Evolutionary conservation across 176 grass and related monocot species (phyloP).

Genomic region (Otatea glauca): DNA sequence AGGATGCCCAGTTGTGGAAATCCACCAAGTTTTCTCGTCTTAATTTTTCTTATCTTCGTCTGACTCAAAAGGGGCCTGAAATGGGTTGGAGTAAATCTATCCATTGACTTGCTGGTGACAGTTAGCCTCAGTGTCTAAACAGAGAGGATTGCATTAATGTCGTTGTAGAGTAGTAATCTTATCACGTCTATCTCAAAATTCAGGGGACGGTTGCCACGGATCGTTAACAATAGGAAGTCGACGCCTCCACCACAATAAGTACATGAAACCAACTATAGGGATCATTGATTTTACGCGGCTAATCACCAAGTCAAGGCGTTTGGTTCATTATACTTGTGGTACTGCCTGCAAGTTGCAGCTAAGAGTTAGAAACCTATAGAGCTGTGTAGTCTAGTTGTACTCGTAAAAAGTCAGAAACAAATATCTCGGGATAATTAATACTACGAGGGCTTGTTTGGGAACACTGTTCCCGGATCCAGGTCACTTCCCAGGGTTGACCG

Average conservation of each 20-base stretch:
- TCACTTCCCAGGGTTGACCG: too few species aligned
- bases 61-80: not conserved
- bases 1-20: too few species aligned
- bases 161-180: not conserved
- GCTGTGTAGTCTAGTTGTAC: not conserved
- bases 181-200: constrained; percentile 28
- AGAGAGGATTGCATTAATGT: not conserved
- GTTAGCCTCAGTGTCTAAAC: not conserved
- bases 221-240: constrained; percentile 19
- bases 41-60: too few species aligned
- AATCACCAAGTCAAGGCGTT: not conserved
- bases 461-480: too few species aligned
- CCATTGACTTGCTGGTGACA: not conserved
- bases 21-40: too few species aligned
- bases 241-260: constrained; percentile 12
- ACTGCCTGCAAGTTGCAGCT: constrained; percentile 17
- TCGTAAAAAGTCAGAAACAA: not conserved
- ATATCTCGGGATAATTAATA: not conserved
- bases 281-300: constrained; percentile 28
- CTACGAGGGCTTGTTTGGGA: not conserved
- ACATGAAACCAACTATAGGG: not conserved
- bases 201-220: constrained; percentile 8
- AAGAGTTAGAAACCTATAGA: not conserved
- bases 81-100: not conserved
- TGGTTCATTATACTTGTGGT: not conserved